These are phyloP conservation scores for Kalanchoe fedtschenkoi DNA, from an alignment of 164 flowering plant genomes.

Conservation along the genomic window DNA sequence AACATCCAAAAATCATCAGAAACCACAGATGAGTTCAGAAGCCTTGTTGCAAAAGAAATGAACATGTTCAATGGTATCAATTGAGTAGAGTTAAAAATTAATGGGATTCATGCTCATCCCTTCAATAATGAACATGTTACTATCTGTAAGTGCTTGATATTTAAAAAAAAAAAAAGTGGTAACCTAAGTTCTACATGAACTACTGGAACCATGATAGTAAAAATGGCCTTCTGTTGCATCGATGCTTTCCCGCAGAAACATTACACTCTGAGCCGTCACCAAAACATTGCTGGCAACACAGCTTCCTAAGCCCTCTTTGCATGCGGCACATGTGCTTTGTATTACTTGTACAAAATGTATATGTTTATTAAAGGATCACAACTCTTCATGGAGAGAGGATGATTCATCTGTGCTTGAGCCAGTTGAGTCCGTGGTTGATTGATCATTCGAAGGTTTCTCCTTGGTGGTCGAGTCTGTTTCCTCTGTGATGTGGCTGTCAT, in stretches of 20 bases:
- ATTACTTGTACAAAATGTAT: slow-evolving; percentile 4
- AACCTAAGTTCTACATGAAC: no score
- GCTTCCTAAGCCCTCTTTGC: no score
- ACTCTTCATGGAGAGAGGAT: slow-evolving; percentile 39
- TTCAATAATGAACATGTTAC: no score
- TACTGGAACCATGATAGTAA: no score
- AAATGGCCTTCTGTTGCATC: no score
- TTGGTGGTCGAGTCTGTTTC: slow-evolving; percentile 19
- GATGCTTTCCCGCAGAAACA: not conserved
- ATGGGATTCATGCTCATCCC: not conserved
- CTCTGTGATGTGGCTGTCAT: slow-evolving; percentile 14
- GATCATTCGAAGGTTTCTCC: slow-evolving; percentile 14
- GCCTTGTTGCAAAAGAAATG: not conserved
- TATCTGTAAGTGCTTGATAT: no score
- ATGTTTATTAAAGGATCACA: slow-evolving; percentile 16
- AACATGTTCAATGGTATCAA: not conserved
- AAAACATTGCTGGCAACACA: no score
- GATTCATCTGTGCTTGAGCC: slow-evolving; percentile 12
- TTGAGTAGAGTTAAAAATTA: not conserved
- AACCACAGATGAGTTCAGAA: not conserved
- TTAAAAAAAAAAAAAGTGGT: no score
- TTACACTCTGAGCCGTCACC: not conserved
- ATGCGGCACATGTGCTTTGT: not conserved
- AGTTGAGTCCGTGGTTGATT: slow-evolving; percentile 18
- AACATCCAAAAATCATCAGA: slow-evolving; percentile 9